Evolutionary conservation across 345 rosid species (phyloP).

Genomic region (Jatropha curcas): DNA sequence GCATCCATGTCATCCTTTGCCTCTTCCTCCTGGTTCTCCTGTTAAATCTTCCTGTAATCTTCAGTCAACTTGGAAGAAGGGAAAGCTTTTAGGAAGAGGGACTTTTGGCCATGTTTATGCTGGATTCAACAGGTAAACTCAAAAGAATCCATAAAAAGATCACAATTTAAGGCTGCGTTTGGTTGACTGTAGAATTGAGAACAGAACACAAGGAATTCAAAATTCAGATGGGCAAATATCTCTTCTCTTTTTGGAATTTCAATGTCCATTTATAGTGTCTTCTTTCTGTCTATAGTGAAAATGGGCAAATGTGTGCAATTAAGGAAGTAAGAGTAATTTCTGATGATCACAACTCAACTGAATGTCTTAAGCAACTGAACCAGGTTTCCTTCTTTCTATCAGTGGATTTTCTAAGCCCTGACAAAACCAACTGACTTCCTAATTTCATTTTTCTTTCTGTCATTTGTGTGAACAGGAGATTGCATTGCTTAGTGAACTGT

Average conservation of each 20-base stretch:
- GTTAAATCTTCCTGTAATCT: constrained; percentile 53
- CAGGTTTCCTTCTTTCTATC: constrained; percentile 47
- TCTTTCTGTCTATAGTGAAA: constrained; percentile 47
- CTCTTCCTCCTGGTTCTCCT: constrained; percentile 91
- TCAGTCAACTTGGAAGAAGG: constrained; percentile 74
- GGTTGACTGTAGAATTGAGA: no score
- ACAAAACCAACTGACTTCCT: neutral
- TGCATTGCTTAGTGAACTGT: constrained; percentile 75
- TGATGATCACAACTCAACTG: constrained; percentile 77
- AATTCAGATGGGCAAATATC: no score
- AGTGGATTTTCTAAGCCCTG: neutral
- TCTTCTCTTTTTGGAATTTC: no score
- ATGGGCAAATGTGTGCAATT: constrained; percentile 92
- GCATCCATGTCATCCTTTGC: constrained; percentile 70
- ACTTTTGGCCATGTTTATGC: constrained; percentile 91
- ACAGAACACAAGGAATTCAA: no score
- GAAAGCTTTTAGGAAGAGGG: constrained; percentile 85
- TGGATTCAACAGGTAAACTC: constrained; percentile 78
- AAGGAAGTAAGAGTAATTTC: constrained; percentile 82
- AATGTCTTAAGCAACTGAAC: constrained; percentile 82
- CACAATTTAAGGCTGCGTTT: no score
- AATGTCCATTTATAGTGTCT: neutral
- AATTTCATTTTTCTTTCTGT: neutral
- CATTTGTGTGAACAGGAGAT: constrained; percentile 66
- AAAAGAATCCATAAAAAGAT: no score